A percentile compares a stretch with the other conserved stretches of the same genome.
phyloP scores from a whole-genome alignment of 2,329 filamentous ascomycete genomes.

The Paecilomyces sp. region DNA sequence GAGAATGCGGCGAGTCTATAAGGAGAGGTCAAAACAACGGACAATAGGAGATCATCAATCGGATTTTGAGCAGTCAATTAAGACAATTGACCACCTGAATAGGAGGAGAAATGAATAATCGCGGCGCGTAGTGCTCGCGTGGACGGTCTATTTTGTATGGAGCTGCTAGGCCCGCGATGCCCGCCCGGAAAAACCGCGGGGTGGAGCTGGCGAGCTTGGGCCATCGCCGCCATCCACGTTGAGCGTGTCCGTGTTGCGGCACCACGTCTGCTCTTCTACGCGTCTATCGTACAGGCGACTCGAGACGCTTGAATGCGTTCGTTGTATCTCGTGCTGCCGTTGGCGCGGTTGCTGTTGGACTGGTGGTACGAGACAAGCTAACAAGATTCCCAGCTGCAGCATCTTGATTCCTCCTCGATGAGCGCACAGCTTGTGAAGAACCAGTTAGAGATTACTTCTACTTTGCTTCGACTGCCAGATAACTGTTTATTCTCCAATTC shows the following conservation, averaged over 20 bases:
- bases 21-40: not conserved
- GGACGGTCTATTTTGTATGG: conserved; percentile 3
- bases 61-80: not conserved
- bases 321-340: not conserved
- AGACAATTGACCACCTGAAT: not conserved
- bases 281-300: not conserved
- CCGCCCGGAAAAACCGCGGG: conserved; percentile 5
- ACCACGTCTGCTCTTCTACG: conserved; percentile 1
- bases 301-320: not conserved
- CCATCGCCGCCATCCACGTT: conserved; percentile 7
- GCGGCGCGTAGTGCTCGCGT: conserved; percentile 8
- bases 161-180: conserved; percentile 5
- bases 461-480: not conserved
- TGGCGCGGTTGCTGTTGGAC: not conserved
- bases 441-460: not conserved
- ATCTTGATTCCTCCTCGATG: not conserved
- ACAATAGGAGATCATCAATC: not conserved
- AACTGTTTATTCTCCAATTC: not conserved
- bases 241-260: conserved; percentile 5
- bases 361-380: not conserved
- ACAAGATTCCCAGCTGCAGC: not conserved
- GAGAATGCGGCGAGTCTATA: not conserved
- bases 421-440: not conserved
- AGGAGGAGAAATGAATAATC: not conserved
- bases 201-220: conserved; percentile 7